phyloP scores from a whole-genome alignment of 2,329 filamentous ascomycete genomes.

The Colletotrichum sp. region DNA sequence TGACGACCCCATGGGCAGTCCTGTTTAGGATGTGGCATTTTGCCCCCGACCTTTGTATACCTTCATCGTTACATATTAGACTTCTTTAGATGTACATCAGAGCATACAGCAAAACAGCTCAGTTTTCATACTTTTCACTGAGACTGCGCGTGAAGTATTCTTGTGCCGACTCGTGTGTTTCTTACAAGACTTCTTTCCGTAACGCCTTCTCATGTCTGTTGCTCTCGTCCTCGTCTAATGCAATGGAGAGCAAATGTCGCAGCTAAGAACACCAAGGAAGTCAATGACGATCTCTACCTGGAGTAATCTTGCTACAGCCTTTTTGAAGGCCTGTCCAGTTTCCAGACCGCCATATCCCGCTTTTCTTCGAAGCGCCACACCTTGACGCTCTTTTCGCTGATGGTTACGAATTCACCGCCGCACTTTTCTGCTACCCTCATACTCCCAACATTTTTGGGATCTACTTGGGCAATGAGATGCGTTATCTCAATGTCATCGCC shows the following conservation, averaged over 20 bases:
- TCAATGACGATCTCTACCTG: rapidly evolving
- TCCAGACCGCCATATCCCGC: constrained; percentile 6
- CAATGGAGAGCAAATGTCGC: rapidly evolving
- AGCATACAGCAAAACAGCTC: neutral
- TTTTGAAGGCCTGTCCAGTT: neutral
- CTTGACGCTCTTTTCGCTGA: neutral
- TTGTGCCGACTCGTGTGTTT: neutral
- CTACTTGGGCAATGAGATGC: neutral
- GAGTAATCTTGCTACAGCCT: neutral
- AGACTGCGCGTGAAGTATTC: neutral
- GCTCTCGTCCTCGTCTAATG: rapidly evolving
- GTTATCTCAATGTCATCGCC: neutral
- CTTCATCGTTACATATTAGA: neutral
- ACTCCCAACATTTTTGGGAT: neutral
- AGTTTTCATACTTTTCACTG: neutral
- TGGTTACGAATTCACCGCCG: neutral
- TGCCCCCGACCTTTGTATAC: neutral
- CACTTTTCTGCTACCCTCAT: neutral
- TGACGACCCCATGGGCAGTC: neutral
- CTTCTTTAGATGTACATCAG: neutral
- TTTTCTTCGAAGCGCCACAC: constrained; percentile 2
- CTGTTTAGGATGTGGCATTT: neutral
- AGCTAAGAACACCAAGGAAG: neutral
- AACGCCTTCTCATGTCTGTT: rapidly evolving
- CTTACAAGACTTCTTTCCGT: rapidly evolving